Percentiles rank a stretch among this genome's conserved stretches.
Evolutionary conservation across 2,329 filamentous ascomycete genomes (phyloP).

Genomic region (Cryoendolithus antarcticus): DNA sequence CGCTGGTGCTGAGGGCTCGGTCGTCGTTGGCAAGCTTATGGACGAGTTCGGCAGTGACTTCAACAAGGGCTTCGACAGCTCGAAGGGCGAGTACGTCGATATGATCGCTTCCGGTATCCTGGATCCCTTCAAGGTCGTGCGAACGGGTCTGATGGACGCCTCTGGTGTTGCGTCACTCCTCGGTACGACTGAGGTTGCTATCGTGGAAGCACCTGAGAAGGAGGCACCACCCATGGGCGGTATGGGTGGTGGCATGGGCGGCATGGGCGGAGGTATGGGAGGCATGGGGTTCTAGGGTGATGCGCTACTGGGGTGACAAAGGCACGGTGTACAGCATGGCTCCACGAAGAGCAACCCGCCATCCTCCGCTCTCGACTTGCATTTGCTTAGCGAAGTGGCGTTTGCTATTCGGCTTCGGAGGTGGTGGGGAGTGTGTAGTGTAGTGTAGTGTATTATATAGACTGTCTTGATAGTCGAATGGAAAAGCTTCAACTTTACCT

Average conservation of each 20-base stretch:
- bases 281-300: constrained; percentile 25
- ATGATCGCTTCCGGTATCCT: constrained; percentile 97
- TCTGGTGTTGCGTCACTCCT: constrained; percentile 93
- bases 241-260: constrained; percentile 42
- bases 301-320: too few relatives aligned
- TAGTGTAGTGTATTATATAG: too few relatives aligned
- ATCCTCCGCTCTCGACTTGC: too few relatives aligned
- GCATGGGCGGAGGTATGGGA: constrained; percentile 52
- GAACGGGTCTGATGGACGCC: constrained; percentile 87
- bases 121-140: constrained; percentile 98
- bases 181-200: constrained; percentile 94
- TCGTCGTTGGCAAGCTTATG: constrained; percentile 94
- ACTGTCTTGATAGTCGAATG: too few relatives aligned
- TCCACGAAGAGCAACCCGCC: too few relatives aligned
- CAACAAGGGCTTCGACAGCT: constrained; percentile 95
- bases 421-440: too few relatives aligned
- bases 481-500: too few relatives aligned
- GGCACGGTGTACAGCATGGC: too few relatives aligned
- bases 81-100: constrained; percentile 96
- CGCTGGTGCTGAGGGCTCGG: constrained; percentile 86
- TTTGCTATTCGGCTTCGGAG: too few relatives aligned
- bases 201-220: constrained; percentile 90
- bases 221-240: constrained; percentile 49
- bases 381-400: too few relatives aligned
- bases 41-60: constrained; percentile 87